Conservation (phyloP, 2,329 filamentous ascomycete species). For the Pseudopyricularia cyperi region DNA sequence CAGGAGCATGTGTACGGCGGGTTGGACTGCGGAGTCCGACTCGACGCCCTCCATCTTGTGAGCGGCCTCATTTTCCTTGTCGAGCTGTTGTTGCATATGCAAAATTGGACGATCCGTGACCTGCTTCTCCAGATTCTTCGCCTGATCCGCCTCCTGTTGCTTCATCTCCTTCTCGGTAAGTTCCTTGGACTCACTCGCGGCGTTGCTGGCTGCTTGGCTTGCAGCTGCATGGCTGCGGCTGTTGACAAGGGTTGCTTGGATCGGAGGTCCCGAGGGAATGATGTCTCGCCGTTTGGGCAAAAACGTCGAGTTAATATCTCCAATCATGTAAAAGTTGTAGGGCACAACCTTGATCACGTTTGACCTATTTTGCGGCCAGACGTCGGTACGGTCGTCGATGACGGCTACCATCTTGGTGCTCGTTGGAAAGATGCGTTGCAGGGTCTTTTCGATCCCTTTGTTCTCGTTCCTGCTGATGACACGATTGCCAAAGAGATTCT, state of each 20-base stretch:
- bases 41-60: slow-evolving; percentile 20
- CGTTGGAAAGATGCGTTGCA: slow-evolving; percentile 85
- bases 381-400: slow-evolving; percentile 92
- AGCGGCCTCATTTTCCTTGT: slow-evolving; percentile 61
- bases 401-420: slow-evolving; percentile 99
- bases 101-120: slow-evolving; percentile 76
- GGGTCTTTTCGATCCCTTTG: slow-evolving; percentile 81
- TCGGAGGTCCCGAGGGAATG: slow-evolving; percentile 15
- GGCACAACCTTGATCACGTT: slow-evolving; percentile 92
- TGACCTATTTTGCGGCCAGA: slow-evolving; percentile 80
- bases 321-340: slow-evolving; percentile 97
- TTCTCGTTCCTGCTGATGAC: slow-evolving; percentile 97
- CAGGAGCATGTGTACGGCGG: slow-evolving; percentile 56
- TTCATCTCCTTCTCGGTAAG: slow-evolving; percentile 28
- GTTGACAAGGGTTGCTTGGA: background rate
- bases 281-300: slow-evolving; percentile 63
- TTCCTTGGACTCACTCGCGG: background rate
- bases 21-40: slow-evolving; percentile 14
- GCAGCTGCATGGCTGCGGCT: background rate
- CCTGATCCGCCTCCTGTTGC: slow-evolving; percentile 72
- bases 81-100: slow-evolving; percentile 84
- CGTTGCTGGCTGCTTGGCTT: background rate
- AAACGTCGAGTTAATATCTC: slow-evolving; percentile 97
- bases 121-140: slow-evolving; percentile 77
- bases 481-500: slow-evolving; percentile 81